phyloP scores from a whole-genome alignment of 371 early-diverging fungal genomes.

The Mucor plumbeus region DNA sequence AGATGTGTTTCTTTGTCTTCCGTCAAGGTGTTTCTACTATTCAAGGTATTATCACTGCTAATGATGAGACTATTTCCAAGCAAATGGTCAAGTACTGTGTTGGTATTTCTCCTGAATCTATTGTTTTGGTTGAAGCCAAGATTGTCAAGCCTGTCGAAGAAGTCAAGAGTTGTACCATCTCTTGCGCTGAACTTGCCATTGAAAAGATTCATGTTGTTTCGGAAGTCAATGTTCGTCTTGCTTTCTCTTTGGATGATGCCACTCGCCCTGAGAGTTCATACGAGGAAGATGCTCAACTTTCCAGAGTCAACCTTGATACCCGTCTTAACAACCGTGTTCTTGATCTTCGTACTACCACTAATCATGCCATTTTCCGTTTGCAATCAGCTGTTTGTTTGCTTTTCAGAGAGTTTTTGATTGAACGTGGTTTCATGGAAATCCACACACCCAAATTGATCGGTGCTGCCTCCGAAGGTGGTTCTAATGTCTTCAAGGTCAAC shows the following conservation, averaged over 20 bases:
- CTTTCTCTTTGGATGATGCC: slow-evolving; percentile 97
- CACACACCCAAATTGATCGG: slow-evolving; percentile 99
- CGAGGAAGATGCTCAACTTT: slow-evolving; percentile 73
- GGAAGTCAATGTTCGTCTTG: slow-evolving; percentile 83
- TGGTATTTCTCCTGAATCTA: slow-evolving; percentile 87
- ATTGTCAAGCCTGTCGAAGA: slow-evolving; percentile 83
- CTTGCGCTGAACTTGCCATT: slow-evolving; percentile 88
- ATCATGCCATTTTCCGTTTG: slow-evolving; percentile 98
- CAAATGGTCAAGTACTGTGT: slow-evolving; percentile 94
- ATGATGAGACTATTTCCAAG: slow-evolving; percentile 83
- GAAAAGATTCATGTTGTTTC: slow-evolving; percentile 77
- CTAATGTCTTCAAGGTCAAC: slow-evolving; percentile 97
- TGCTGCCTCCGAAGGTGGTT: slow-evolving; percentile 99
- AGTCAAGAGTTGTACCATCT: slow-evolving; percentile 92
- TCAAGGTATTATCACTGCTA: slow-evolving; percentile 80
- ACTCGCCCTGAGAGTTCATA: slow-evolving; percentile 85
- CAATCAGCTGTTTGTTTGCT: slow-evolving; percentile 93
- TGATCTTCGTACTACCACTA: slow-evolving; percentile 96
- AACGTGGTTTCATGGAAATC: slow-evolving; percentile 94
- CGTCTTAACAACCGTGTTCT: slow-evolving; percentile 97
- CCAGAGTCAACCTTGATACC: slow-evolving; percentile 90
- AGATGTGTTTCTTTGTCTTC: slow-evolving; percentile 92
- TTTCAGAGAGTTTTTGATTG: slow-evolving; percentile 93
- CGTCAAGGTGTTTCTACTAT: slow-evolving; percentile 89
- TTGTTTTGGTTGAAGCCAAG: slow-evolving; percentile 85